Conservation (phyloP, 192 early-diverging fungal species). For the Backusella mclennaniae region DNA sequence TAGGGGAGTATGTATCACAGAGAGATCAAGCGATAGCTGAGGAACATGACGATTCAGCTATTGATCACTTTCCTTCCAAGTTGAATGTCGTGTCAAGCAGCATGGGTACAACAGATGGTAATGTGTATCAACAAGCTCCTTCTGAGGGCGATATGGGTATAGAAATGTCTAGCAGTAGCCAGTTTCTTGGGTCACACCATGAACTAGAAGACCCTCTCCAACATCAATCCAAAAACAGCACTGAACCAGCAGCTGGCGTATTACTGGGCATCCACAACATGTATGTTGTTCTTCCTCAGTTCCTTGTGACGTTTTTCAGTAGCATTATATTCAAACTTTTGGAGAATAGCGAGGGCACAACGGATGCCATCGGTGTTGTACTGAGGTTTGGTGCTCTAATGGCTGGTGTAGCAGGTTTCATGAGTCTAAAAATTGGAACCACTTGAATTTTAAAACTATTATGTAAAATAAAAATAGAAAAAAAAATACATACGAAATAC, state of each 20-base stretch:
- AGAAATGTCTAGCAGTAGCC: slow-evolving; percentile 9
- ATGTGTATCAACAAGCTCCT: not conserved
- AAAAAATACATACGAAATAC: too few relatives aligned
- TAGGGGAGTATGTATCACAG: slow-evolving; percentile 73
- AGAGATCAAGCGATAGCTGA: slow-evolving; percentile 16
- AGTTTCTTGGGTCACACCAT: not conserved
- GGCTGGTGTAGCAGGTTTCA: slow-evolving; percentile 48
- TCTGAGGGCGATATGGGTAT: not conserved
- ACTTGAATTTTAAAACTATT: not conserved
- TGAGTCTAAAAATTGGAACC: slow-evolving; percentile 14
- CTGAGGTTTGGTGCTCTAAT: slow-evolving; percentile 55
- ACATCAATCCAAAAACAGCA: not conserved
- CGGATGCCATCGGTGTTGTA: slow-evolving; percentile 55
- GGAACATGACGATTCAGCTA: not conserved
- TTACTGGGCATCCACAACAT: slow-evolving; percentile 94
- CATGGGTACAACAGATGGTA: not conserved
- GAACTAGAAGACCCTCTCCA: not conserved
- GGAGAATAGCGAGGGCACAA: slow-evolving; percentile 39
- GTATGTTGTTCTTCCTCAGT: slow-evolving; percentile 92
- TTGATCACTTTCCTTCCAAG: not conserved
- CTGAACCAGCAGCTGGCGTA: slow-evolving; percentile 60
- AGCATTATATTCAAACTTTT: slow-evolving; percentile 80
- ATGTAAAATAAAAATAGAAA: not conserved
- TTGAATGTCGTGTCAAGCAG: not conserved
- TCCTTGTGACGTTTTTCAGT: slow-evolving; percentile 80